These are phyloP conservation scores for Solanum hybrid DNA, from an alignment of 305 asterid genomes.

Conservation along the genomic window DNA sequence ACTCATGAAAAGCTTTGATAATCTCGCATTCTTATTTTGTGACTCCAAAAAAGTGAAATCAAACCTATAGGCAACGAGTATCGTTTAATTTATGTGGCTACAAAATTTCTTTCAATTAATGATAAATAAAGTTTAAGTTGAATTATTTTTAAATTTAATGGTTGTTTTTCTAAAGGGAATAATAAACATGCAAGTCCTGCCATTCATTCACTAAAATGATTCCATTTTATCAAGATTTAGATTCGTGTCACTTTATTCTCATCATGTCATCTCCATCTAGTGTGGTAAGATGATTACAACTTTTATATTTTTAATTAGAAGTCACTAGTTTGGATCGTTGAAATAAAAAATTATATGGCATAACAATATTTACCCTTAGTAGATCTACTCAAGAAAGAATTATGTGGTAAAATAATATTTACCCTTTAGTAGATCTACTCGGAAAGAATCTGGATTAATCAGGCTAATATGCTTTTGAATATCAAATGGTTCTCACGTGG, in stretches of 20 bases:
- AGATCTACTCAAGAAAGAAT: neutral
- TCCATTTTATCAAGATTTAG: neutral
- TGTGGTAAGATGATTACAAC: neutral
- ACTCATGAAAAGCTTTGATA: neutral
- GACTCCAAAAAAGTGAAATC: neutral
- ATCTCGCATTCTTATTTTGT: neutral
- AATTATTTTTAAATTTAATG: neutral
- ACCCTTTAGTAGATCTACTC: neutral
- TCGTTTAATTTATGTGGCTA: neutral
- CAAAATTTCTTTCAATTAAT: neutral
- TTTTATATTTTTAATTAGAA: neutral
- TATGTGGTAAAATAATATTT: neutral
- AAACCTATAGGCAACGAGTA: neutral
- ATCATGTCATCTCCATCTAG: neutral
- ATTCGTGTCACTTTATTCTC: neutral
- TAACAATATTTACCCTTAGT: neutral
- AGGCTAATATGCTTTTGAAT: neutral
- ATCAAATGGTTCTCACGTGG: neutral
- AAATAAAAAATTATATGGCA: neutral
- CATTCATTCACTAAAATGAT: neutral
- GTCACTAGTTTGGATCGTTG: accelerated
- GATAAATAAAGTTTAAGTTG: neutral
- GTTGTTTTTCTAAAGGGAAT: neutral
- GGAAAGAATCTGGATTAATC: accelerated
- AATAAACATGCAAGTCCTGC: neutral